Percentiles rank a stretch among this genome's conserved stretches.
Conservation (phyloP, 2,329 filamentous ascomycete species). For the Aspergillus sp. region DNA sequence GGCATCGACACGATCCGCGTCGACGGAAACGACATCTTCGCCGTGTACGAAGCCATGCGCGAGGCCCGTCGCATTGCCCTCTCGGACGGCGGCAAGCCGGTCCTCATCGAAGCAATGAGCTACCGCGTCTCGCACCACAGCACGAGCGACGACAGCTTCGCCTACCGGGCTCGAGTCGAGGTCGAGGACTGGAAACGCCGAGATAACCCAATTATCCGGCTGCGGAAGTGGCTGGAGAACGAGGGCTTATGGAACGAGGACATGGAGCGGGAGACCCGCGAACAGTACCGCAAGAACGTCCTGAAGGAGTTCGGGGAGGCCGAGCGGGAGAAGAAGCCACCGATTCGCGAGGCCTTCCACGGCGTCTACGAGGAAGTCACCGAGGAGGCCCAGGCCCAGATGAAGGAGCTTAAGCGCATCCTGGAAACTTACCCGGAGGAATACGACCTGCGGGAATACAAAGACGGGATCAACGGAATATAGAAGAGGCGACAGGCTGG, state of each 20-base stretch:
- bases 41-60: slow-evolving; percentile 76
- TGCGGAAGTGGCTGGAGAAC: slow-evolving; percentile 88
- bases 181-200: slow-evolving; percentile 92
- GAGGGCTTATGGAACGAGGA: slow-evolving; percentile 81
- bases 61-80: slow-evolving; percentile 77
- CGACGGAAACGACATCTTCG: slow-evolving; percentile 93
- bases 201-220: slow-evolving; percentile 81
- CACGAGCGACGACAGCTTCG: slow-evolving; percentile 94
- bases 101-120: slow-evolving; percentile 93
- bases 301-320: slow-evolving; percentile 79
- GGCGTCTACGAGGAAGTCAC: slow-evolving; percentile 89
- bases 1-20: slow-evolving; percentile 92
- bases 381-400: slow-evolving; percentile 73
- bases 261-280: slow-evolving; percentile 71
- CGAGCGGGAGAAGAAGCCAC: slow-evolving; percentile 56
- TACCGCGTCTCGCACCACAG: slow-evolving; percentile 98
- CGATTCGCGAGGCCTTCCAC: slow-evolving; percentile 64
- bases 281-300: slow-evolving; percentile 68
- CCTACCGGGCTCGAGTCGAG: slow-evolving; percentile 88
- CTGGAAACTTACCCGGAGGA: slow-evolving; percentile 85
- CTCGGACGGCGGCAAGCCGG: slow-evolving; percentile 73
- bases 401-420: slow-evolving; percentile 71
- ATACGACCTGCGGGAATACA: slow-evolving; percentile 78
- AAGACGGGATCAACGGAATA: slow-evolving; percentile 69
- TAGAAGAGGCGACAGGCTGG: slow-evolving; percentile 22